Conservation (phyloP, 306 rosid genomes). For the Calophaca sinica region DNA sequence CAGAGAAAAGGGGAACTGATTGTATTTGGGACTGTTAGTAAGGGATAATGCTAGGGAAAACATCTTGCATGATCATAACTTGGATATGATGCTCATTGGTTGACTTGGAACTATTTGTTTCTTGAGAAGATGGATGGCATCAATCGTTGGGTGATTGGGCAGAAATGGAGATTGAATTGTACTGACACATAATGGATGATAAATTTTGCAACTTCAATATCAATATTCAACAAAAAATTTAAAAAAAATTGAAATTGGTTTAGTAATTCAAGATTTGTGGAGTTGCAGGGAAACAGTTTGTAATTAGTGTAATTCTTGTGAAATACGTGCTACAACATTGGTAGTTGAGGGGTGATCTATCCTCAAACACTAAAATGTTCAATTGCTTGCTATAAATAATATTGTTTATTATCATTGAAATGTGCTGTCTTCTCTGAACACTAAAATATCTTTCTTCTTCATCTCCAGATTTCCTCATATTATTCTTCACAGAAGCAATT, state of each 20-base stretch:
- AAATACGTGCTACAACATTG: slow-evolving; percentile 24
- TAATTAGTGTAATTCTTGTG: slow-evolving; percentile 26
- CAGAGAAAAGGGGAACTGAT: slow-evolving; percentile 3
- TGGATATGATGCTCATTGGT: slow-evolving; percentile 38
- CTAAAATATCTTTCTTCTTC: slow-evolving; percentile 32
- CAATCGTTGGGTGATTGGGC: slow-evolving; percentile 40
- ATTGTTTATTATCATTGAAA: slow-evolving; percentile 9
- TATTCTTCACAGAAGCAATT: slow-evolving; percentile 97
- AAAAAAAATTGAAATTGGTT: slow-evolving; percentile 20
- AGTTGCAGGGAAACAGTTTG: slow-evolving; percentile 1
- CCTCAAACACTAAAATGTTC: slow-evolving; percentile 17
- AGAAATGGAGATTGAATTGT: slow-evolving; percentile 29
- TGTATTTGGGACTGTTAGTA: slow-evolving; percentile 29
- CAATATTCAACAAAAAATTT: slow-evolving; percentile 24
- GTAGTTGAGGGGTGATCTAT: slow-evolving; percentile 16
- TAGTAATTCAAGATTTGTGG: slow-evolving; percentile 23
- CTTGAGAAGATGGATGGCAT: neutral
- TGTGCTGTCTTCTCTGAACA: slow-evolving; percentile 41
- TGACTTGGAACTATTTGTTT: slow-evolving; percentile 31
- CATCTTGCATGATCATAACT: slow-evolving; percentile 28
- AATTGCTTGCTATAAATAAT: slow-evolving; percentile 29
- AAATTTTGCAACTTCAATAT: slow-evolving; percentile 18
- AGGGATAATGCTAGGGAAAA: slow-evolving; percentile 30
- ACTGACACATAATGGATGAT: slow-evolving; percentile 32
- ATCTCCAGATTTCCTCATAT: slow-evolving; percentile 92